phyloP scores from a whole-genome alignment of 441 rosid genomes.

The Arabidopsis lyrata region DNA sequence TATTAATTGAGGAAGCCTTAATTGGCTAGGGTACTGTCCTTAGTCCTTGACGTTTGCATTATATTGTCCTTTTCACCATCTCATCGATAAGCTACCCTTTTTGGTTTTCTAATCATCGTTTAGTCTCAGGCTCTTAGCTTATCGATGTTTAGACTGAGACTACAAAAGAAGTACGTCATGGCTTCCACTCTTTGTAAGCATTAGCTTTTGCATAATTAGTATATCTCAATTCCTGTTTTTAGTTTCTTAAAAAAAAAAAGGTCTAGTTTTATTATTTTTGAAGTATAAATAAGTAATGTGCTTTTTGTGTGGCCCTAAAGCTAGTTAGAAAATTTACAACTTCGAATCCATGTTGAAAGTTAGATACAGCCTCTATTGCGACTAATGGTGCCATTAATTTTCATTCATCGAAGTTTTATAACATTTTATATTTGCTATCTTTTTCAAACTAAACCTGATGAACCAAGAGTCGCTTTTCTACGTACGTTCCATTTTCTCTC shows the following conservation, averaged over 20 bases:
- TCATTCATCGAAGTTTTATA: slow-evolving; percentile 9
- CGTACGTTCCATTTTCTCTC: not conserved
- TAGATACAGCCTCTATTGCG: slow-evolving; percentile 26
- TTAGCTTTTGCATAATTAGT: not conserved
- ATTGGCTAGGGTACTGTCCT: slow-evolving; percentile 36
- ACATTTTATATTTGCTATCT: slow-evolving; percentile 2
- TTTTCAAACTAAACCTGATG: slow-evolving; percentile 35
- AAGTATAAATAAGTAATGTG: too few relatives aligned
- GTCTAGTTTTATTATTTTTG: slow-evolving; percentile 2
- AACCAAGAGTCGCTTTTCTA: slow-evolving; percentile 19
- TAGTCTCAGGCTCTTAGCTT: slow-evolving; percentile 14
- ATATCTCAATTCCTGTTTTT: not conserved
- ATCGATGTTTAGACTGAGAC: not conserved
- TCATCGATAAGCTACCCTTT: slow-evolving; percentile 16
- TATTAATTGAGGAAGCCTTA: slow-evolving; percentile 32
- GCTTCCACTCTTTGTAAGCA: slow-evolving; percentile 1
- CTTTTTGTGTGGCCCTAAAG: not conserved
- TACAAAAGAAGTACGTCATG: slow-evolving; percentile 14
- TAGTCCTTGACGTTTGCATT: slow-evolving; percentile 33
- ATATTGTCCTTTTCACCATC: slow-evolving; percentile 22
- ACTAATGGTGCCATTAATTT: slow-evolving; percentile 20
- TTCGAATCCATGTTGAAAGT: slow-evolving; percentile 22
- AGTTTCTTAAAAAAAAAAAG: not conserved
- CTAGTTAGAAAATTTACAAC: slow-evolving; percentile 27
- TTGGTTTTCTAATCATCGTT: slow-evolving; percentile 4